Conservation (phyloP, 148 eudicot genomes). For the Talinum fruticosum region DNA sequence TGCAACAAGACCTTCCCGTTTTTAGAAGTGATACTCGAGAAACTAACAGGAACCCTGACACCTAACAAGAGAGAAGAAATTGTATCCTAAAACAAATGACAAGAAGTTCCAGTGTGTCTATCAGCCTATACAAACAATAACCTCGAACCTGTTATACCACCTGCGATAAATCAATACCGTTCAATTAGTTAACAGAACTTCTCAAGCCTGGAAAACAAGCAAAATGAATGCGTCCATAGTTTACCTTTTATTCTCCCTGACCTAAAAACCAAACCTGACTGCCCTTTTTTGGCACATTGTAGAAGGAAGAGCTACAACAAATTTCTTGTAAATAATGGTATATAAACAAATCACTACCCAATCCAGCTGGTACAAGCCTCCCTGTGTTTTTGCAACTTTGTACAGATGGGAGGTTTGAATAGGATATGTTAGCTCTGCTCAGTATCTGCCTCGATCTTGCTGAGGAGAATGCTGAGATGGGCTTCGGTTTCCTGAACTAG, state of each 20-base stretch:
- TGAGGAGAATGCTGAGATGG: constrained; percentile 26
- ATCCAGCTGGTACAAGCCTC: neutral
- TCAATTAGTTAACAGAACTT: neutral
- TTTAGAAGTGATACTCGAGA: constrained; percentile 5
- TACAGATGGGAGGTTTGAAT: constrained; percentile 13
- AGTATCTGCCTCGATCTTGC: constrained; percentile 30
- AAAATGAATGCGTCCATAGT: neutral
- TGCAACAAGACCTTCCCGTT: neutral
- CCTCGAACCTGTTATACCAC: constrained; percentile 4
- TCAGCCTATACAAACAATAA: constrained; percentile 20
- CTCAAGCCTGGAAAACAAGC: neutral
- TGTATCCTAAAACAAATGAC: constrained; percentile 10
- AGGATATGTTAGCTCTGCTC: neutral
- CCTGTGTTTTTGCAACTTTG: constrained; percentile 17
- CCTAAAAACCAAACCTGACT: constrained; percentile 6
- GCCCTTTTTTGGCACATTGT: neutral
- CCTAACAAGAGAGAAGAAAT: constrained; percentile 1
- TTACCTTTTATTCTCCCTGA: constrained; percentile 29
- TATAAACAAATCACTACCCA: constrained; percentile 1
- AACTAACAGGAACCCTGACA: neutral
- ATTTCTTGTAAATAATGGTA: constrained; percentile 17
- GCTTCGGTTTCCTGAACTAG: constrained; percentile 21
- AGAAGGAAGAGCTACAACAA: constrained; percentile 14
- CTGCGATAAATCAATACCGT: constrained; percentile 4
- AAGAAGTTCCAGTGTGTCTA: neutral